These are phyloP conservation scores for Tylopilus sp. DNA, from an alignment of 768 basidiomycete species.

Conservation along the genomic window DNA sequence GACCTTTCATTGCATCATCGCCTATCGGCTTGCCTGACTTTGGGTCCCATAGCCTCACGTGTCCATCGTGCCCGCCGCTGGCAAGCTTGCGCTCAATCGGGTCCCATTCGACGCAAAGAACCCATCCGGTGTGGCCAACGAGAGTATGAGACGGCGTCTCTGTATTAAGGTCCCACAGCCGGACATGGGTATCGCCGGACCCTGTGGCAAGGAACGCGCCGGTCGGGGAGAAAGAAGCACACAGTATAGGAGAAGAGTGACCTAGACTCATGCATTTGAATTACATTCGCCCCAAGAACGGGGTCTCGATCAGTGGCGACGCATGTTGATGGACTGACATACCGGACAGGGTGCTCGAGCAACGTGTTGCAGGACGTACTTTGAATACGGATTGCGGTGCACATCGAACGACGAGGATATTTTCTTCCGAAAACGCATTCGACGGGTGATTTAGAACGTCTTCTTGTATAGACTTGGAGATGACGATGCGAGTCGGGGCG, in stretches of 20 bases:
- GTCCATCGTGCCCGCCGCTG: conserved; percentile 92
- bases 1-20: conserved; percentile 86
- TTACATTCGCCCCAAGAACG: conserved; percentile 2
- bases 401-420: conserved; percentile 83
- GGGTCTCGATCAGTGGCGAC: neutral
- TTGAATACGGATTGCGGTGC: conserved; percentile 95
- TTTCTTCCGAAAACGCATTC: conserved; percentile 76
- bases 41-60: conserved; percentile 92
- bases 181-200: conserved; percentile 88
- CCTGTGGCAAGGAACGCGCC: conserved; percentile 91
- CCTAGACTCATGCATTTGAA: conserved; percentile 42
- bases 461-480: conserved; percentile 77
- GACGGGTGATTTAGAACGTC: conserved; percentile 78
- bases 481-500: conserved; percentile 73
- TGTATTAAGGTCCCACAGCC: conserved; percentile 92
- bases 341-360: conserved; percentile 90
- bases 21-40: conserved; percentile 86
- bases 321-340: conserved; percentile 19
- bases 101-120: conserved; percentile 97
- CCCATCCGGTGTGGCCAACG: conserved; percentile 91
- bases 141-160: conserved; percentile 89
- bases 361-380: conserved; percentile 90
- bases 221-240: conserved; percentile 93
- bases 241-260: conserved; percentile 89
- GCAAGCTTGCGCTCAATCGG: conserved; percentile 87